Evolutionary conservation across 805 yeast species (phyloP).

Genomic region (Lipomyces yamanashiensis): DNA sequence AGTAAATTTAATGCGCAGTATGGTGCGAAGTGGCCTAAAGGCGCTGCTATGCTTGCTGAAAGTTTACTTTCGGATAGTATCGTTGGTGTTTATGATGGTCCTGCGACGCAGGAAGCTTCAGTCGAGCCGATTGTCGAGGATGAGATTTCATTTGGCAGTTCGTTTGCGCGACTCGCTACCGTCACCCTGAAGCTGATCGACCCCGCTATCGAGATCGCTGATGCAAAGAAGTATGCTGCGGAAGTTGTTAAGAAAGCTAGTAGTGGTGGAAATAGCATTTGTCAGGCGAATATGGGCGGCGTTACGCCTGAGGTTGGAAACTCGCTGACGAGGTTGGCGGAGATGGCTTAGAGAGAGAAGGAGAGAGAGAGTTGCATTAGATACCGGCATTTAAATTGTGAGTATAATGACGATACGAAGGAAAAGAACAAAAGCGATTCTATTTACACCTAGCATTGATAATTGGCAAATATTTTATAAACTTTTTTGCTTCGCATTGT

Average conservation of each 20-base stretch:
- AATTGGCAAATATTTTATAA: too few species aligned
- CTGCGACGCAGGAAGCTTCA: slow-evolving; percentile 45
- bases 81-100: slow-evolving; percentile 25
- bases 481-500: too few species aligned
- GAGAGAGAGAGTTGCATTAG: neutral
- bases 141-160: slow-evolving; percentile 85
- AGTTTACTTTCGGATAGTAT: slow-evolving; percentile 21
- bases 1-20: slow-evolving; percentile 51
- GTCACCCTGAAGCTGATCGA: slow-evolving; percentile 68
- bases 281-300: slow-evolving; percentile 1
- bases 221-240: slow-evolving; percentile 14
- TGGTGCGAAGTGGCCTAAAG: slow-evolving; percentile 46
- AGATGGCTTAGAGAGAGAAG: neutral
- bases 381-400: neutral
- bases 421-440: too few species aligned
- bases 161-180: slow-evolving; percentile 72
- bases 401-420: neutral
- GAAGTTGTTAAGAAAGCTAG: neutral
- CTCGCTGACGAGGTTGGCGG: slow-evolving; percentile 1
- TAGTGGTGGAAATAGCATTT: neutral
- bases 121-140: slow-evolving; percentile 44
- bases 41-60: slow-evolving; percentile 19
- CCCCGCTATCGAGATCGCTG: slow-evolving; percentile 61
- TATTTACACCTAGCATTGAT: too few species aligned
- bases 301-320: slow-evolving; percentile 2